Evolutionary conservation across 176 grass and related monocot species (phyloP).

Genomic region (Phoenix dactylifera): DNA sequence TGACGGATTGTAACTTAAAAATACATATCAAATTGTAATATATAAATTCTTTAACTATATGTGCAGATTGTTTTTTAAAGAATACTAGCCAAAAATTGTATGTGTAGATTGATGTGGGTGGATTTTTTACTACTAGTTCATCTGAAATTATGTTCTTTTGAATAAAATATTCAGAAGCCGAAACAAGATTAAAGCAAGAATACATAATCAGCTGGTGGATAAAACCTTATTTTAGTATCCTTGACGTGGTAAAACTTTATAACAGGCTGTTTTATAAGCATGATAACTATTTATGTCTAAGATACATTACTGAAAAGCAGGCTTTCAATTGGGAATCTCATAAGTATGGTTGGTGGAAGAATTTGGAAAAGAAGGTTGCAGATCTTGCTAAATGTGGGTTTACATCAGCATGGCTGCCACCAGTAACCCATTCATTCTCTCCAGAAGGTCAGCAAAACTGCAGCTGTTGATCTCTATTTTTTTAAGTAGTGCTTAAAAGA

Average conservation of each 20-base stretch:
- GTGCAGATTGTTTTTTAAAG: too few species aligned
- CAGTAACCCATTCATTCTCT: constrained; percentile 68
- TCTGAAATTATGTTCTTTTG: too few species aligned
- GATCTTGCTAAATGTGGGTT: constrained; percentile 74
- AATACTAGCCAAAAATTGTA: too few species aligned
- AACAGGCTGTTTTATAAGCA: not conserved
- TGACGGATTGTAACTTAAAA: too few species aligned
- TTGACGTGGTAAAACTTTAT: not conserved
- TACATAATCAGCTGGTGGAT: too few species aligned
- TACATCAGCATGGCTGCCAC: constrained; percentile 83
- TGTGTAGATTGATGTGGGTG: too few species aligned
- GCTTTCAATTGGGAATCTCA: constrained; percentile 98
- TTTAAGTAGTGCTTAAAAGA: constrained; percentile 1
- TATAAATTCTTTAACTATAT: too few species aligned
- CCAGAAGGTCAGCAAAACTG: constrained; percentile 38
- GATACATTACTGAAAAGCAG: constrained; percentile 13
- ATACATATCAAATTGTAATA: too few species aligned
- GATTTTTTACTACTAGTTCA: too few species aligned
- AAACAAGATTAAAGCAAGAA: too few species aligned
- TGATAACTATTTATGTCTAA: not conserved
- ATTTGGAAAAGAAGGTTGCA: constrained; percentile 55
- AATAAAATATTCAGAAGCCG: too few species aligned
- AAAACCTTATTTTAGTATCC: not conserved
- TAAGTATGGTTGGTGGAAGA: constrained; percentile 79
- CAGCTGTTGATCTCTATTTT: constrained; percentile 5